These are phyloP conservation scores for Gillenia trifoliata DNA, from an alignment of 306 rosid species.

Conservation along the genomic window DNA sequence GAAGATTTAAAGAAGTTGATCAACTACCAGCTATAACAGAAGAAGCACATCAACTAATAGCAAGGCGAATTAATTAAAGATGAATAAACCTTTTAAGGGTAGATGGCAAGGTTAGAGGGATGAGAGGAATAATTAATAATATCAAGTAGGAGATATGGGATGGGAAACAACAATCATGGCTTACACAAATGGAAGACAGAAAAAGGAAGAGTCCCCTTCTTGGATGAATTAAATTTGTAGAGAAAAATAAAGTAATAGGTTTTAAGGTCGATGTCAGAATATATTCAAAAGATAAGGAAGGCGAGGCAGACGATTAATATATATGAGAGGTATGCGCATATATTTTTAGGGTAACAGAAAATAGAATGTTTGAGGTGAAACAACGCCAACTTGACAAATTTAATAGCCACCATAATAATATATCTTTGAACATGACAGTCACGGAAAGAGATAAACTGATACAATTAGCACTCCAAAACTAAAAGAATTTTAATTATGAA, in stretches of 20 bases:
- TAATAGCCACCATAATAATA: too few species aligned
- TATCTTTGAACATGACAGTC: too few species aligned
- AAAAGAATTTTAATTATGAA: too few species aligned
- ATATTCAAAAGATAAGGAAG: neutral
- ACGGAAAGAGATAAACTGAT: too few species aligned
- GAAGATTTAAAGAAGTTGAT: constrained; percentile 17
- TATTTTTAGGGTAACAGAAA: too few species aligned
- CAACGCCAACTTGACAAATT: too few species aligned
- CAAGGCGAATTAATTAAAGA: constrained; percentile 11
- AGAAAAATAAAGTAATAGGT: constrained; percentile 23
- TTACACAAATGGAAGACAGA: constrained; percentile 42
- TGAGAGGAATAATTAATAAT: constrained; percentile 22
- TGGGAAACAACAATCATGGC: constrained; percentile 64
- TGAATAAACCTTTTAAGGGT: neutral
- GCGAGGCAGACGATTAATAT: too few species aligned
- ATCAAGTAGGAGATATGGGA: constrained; percentile 33
- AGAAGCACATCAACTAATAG: neutral
- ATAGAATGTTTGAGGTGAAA: too few species aligned
- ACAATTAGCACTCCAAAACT: too few species aligned
- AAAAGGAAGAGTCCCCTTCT: constrained; percentile 37
- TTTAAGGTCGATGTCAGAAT: constrained; percentile 24
- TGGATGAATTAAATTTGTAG: constrained; percentile 20
- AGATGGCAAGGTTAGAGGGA: too few species aligned
- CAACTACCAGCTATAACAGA: constrained; percentile 7
- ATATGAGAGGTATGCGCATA: too few species aligned